Percentiles rank a stretch among this genome's conserved stretches.
Conservation (phyloP, 371 early-diverging fungal species). For the Batrachochytrium dendrobatidis region DNA sequence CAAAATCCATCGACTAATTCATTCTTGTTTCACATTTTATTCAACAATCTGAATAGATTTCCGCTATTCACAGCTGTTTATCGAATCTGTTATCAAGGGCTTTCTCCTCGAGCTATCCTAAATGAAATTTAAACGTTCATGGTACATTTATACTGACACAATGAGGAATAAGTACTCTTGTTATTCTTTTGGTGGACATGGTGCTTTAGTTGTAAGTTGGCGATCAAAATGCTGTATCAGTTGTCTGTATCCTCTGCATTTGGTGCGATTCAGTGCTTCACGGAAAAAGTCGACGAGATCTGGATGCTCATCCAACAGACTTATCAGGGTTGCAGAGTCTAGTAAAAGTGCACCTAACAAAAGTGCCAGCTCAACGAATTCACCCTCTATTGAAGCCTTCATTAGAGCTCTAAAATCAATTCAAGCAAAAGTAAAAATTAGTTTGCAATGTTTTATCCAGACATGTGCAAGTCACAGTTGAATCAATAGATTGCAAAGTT, state of each 20-base stretch:
- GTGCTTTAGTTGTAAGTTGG: too few relatives aligned
- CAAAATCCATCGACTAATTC: background rate
- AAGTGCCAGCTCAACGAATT: background rate
- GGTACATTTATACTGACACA: background rate
- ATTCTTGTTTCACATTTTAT: constrained; percentile 2
- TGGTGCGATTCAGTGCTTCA: background rate
- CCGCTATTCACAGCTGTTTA: constrained; percentile 86
- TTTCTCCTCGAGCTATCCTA: constrained; percentile 27
- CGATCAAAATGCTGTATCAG: background rate
- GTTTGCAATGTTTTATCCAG: background rate
- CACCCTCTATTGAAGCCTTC: background rate
- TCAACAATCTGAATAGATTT: constrained; percentile 43
- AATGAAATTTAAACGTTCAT: constrained; percentile 23
- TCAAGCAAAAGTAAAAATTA: background rate
- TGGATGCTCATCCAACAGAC: too few relatives aligned
- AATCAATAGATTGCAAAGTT: background rate
- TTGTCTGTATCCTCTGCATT: background rate
- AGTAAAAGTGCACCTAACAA: background rate
- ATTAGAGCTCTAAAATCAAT: background rate
- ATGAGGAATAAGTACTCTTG: too few relatives aligned
- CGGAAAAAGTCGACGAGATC: too few relatives aligned
- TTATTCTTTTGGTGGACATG: too few relatives aligned
- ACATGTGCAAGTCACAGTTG: background rate
- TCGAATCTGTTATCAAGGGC: constrained; percentile 68
- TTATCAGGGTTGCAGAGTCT: background rate